A percentile compares a stretch with the other conserved stretches of the same genome.
phyloP scores from a whole-genome alignment of 306 rosid species.

The Prunus dulcis region DNA sequence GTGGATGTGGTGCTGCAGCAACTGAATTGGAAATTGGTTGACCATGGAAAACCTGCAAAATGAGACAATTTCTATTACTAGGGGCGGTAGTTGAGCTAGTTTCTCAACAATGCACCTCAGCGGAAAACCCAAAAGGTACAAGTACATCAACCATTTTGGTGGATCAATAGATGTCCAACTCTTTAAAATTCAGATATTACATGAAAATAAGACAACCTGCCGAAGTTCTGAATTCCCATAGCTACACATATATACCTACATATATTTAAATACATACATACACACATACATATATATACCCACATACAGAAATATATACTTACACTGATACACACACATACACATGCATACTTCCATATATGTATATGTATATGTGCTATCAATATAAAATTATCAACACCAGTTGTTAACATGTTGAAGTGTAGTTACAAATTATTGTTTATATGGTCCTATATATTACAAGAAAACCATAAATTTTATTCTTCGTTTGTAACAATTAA shows the following conservation, averaged over 20 bases:
- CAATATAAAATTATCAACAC: background rate
- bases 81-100: background rate
- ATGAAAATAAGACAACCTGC: background rate
- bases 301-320: no score
- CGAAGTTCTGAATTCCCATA: background rate
- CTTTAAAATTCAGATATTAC: background rate
- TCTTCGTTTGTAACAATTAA: background rate
- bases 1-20: constrained; percentile 73
- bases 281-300: background rate
- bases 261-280: background rate
- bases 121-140: background rate
- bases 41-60: constrained; percentile 74
- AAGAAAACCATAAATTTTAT: background rate
- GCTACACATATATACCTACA: background rate
- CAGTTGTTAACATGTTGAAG: background rate
- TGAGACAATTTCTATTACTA: constrained; percentile 13
- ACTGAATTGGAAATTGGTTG: constrained; percentile 63
- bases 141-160: constrained; percentile 3
- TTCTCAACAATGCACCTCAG: background rate
- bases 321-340: background rate
- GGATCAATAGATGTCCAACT: background rate
- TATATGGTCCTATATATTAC: background rate
- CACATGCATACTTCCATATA: no score
- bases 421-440: background rate
- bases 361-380: background rate